Conservation (phyloP, 1,284 basidiomycete species). For the Ganoderma sinense region DNA sequence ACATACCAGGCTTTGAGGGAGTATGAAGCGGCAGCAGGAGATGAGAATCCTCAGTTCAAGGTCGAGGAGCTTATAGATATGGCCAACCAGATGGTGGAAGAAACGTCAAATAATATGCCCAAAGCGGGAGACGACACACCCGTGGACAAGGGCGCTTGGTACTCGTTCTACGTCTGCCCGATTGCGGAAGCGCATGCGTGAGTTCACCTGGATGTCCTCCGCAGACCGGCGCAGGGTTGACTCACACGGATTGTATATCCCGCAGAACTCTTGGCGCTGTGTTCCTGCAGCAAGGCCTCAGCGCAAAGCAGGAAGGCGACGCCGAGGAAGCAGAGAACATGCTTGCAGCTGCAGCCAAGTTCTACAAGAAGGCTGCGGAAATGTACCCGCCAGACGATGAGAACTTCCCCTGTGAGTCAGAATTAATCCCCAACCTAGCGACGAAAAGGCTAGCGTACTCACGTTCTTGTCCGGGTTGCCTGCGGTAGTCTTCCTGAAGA, state of each 20-base stretch:
- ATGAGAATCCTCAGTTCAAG: conserved; percentile 17
- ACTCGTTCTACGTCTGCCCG: conserved; percentile 29
- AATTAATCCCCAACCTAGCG: neutral
- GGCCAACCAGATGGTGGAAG: conserved; percentile 29
- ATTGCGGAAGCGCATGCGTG: conserved; percentile 32
- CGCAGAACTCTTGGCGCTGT: conserved; percentile 28
- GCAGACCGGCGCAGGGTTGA: neutral
- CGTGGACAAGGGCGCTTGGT: conserved; percentile 31
- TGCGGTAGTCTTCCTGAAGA: conserved; percentile 30
- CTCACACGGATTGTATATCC: neutral
- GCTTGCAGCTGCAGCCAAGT: conserved; percentile 27
- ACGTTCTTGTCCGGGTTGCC: neutral
- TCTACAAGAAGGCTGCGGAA: conserved; percentile 30
- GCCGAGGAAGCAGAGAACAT: conserved; percentile 22
- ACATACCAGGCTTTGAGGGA: conserved; percentile 19
- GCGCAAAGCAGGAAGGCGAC: conserved; percentile 25
- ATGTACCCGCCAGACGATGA: conserved; percentile 33
- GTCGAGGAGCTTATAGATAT: conserved; percentile 29
- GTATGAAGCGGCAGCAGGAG: conserved; percentile 13
- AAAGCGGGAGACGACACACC: conserved; percentile 22
- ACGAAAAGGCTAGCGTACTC: neutral
- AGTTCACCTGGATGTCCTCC: neutral
- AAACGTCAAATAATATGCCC: conserved; percentile 27
- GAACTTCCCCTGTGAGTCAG: conserved; percentile 26
- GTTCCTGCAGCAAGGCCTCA: conserved; percentile 28